Conservation (phyloP, 805 yeast genomes). For the Alloascoidea hylecoeti region DNA sequence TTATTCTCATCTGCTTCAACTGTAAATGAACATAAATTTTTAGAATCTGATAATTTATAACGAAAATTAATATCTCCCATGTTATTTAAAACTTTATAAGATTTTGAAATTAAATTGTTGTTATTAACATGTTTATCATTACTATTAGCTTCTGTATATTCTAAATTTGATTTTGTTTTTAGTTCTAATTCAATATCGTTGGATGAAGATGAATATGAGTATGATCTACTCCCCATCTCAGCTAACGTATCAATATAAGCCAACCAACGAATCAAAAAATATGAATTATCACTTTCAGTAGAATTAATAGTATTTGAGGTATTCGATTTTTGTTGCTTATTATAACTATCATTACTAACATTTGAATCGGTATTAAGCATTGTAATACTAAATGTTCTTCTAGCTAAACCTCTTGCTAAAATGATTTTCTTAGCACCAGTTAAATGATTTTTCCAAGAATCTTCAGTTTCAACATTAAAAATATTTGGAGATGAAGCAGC, state of each 20-base stretch:
- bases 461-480: constrained; percentile 22
- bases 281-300: constrained; percentile 22
- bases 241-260: constrained; percentile 55
- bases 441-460: constrained; percentile 47
- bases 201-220: too few species aligned
- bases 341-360: too few species aligned
- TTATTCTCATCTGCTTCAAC: too few species aligned
- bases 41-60: neutral
- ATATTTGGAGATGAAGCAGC: neutral
- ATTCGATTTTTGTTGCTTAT: constrained; percentile 13
- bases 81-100: constrained; percentile 5
- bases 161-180: constrained; percentile 18
- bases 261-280: constrained; percentile 54
- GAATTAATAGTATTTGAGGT: neutral
- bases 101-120: constrained; percentile 10
- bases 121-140: constrained; percentile 3
- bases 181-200: too few species aligned
- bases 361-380: constrained; percentile 11
- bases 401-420: constrained; percentile 30
- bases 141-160: constrained; percentile 7
- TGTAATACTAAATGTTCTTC: constrained; percentile 10
- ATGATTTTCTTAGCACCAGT: constrained; percentile 57
- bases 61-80: constrained; percentile 4
- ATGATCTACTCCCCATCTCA: constrained; percentile 37
- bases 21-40: too few species aligned